Base-by-base conservation (phyloP, 2,329 filamentous ascomycete genomes). In the Aspergillus terreus region DNA sequence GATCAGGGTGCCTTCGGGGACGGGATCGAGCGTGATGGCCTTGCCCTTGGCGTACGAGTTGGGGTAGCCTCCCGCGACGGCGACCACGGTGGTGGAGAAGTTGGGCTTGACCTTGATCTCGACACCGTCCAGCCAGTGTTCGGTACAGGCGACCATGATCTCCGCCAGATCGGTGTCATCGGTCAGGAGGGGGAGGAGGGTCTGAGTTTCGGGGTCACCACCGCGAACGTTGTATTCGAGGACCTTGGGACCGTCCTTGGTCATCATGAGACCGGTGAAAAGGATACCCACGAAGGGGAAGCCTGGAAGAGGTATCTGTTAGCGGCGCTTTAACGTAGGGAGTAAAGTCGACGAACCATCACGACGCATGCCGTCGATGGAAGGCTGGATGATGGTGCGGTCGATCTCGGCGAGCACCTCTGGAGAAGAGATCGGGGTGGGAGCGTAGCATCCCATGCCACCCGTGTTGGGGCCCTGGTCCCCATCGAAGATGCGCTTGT, bases 401-500 rank as follows among this genome's bases (percentile, higher is more conserved):
- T 96, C 87, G 55, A 99, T 84, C 54, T 85, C 80, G 15, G 86
- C 86, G 15, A 94, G 80, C n/a, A 95, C 78, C 55, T 86, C 83
- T 47, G 84, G 82, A 0, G 86, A 87, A 27, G 87, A 85, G 62
- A 92, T 86, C 57, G 83, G 87, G 1, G 92, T 95, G n/a, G 89
- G 89, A 14, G 92, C 91, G 71, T 97, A 97, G 68, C 91, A 96
- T 47, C 94, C 94, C 94, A 97, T 97, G 38, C 94, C 94, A 53
- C 92, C 94, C 2, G 94, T 97, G 75, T 97, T 97, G 35, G 91
- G 89, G 1, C 94, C 94, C 46, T 83, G 80, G 67, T 97, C 92
- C 49, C 88, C 90, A 64, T 99, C 94, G 48, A 88, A 88, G 58
- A 95, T 91, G 56, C 91, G 84, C 81, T 99, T 97, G 78, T 99